Conservation (phyloP, 345 rosid species). For the Rubroshorea leprosula region DNA sequence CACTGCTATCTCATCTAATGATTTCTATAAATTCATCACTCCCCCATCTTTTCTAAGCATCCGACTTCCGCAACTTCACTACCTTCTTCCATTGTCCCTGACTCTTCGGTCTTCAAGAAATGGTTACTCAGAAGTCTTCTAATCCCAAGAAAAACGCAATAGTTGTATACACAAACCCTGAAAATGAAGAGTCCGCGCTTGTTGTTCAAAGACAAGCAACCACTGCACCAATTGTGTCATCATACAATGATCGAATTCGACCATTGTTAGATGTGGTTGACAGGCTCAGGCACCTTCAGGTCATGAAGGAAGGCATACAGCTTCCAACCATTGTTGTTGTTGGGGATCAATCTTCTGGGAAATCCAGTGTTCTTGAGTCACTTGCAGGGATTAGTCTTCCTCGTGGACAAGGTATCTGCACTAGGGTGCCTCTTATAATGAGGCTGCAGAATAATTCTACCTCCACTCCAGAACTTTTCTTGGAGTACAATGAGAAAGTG, state of each 20-base stretch:
- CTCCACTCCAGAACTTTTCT: slow-evolving; percentile 28
- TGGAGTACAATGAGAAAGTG: slow-evolving; percentile 30
- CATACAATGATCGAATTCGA: slow-evolving; percentile 36
- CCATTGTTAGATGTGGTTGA: slow-evolving; percentile 52
- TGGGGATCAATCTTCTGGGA: slow-evolving; percentile 53
- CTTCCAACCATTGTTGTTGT: slow-evolving; percentile 56
- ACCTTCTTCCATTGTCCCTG: background rate
- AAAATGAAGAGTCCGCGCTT: background rate
- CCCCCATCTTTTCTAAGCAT: background rate
- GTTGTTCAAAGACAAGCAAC: background rate
- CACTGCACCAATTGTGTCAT: slow-evolving; percentile 24
- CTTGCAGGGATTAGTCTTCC: slow-evolving; percentile 45
- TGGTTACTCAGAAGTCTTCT: background rate
- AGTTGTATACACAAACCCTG: background rate
- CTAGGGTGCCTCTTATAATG: slow-evolving; percentile 54
- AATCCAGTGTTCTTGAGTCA: slow-evolving; percentile 50
- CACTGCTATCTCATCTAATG: too few species aligned
- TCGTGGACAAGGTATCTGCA: slow-evolving; percentile 41
- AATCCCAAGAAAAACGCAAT: background rate
- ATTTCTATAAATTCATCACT: background rate
- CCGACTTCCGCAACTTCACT: background rate
- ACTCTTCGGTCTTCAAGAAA: too few species aligned
- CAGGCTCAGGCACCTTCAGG: slow-evolving; percentile 33
- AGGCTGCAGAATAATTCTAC: slow-evolving; percentile 32
- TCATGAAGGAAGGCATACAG: slow-evolving; percentile 45